Conservation (phyloP, 164 flowering plant genomes). For the Taxillus chinensis region DNA sequence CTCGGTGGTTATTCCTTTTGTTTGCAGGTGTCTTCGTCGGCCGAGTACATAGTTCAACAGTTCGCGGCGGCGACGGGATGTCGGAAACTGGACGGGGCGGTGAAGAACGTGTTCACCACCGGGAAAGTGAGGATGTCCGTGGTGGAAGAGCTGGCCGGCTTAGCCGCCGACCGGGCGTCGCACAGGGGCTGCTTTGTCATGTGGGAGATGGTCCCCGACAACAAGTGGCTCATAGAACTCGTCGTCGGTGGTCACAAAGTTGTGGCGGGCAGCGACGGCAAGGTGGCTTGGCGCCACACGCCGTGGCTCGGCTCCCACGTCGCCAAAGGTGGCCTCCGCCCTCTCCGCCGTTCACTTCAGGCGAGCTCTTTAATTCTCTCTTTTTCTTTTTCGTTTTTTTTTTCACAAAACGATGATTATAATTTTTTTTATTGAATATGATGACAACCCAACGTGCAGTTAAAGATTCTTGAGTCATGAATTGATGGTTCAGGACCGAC, state of each 20-base stretch:
- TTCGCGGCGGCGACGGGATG: slow-evolving; percentile 71
- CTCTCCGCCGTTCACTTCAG: slow-evolving; percentile 79
- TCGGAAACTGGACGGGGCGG: slow-evolving; percentile 40
- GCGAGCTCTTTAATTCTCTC: slow-evolving; percentile 20
- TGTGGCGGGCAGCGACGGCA: slow-evolving; percentile 75
- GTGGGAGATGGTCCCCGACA: slow-evolving; percentile 77
- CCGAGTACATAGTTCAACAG: slow-evolving; percentile 67
- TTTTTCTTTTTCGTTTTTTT: too few species aligned
- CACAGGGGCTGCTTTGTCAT: slow-evolving; percentile 71
- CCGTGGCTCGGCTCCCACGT: slow-evolving; percentile 78
- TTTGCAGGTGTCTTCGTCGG: slow-evolving; percentile 45
- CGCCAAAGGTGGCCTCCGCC: slow-evolving; percentile 73
- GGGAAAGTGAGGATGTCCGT: slow-evolving; percentile 67
- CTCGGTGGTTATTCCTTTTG: neutral
- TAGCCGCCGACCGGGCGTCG: slow-evolving; percentile 7
- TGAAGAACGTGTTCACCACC: slow-evolving; percentile 52
- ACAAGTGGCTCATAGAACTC: slow-evolving; percentile 69
- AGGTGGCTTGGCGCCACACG: slow-evolving; percentile 79
- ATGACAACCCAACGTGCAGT: too few species aligned
- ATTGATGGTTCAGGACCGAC: too few species aligned
- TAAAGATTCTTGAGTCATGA: too few species aligned
- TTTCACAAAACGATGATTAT: too few species aligned
- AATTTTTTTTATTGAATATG: too few species aligned
- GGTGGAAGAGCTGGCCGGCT: slow-evolving; percentile 39
- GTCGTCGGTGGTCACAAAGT: slow-evolving; percentile 59